A percentile compares a stretch with the other conserved stretches of the same genome.
phyloP scores from a whole-genome alignment of 768 basidiomycete genomes.

The Termitomyces sp. region DNA sequence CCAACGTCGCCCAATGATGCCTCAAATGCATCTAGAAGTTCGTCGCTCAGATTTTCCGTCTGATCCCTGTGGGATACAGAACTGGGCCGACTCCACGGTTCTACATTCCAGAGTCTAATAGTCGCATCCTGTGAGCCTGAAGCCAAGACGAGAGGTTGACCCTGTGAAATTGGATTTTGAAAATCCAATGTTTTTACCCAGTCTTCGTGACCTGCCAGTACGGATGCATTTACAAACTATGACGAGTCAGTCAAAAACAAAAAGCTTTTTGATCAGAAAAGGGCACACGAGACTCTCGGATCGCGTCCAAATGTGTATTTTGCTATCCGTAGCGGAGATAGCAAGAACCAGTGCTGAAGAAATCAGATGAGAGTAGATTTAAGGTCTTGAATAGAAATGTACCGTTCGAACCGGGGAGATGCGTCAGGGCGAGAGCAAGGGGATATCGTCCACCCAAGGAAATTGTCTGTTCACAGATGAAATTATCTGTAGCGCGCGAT shows the following conservation, averaged over 20 bases:
- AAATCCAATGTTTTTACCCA: constrained; percentile 89
- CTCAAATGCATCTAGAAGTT: constrained; percentile 86
- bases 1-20: constrained; percentile 68
- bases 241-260: neutral
- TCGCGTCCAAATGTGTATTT: constrained; percentile 74
- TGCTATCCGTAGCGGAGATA: constrained; percentile 76
- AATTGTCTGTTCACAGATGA: constrained; percentile 54
- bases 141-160: constrained; percentile 67
- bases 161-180: constrained; percentile 26
- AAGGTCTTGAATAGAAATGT: neutral
- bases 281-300: constrained; percentile 51
- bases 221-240: constrained; percentile 59
- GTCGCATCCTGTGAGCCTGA: constrained; percentile 96
- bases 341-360: constrained; percentile 65
- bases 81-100: constrained; percentile 36
- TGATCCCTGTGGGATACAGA: constrained; percentile 13
- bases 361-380: neutral
- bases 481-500: constrained; percentile 23
- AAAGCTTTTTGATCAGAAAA: neutral
- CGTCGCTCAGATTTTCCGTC: constrained; percentile 49
- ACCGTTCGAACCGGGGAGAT: constrained; percentile 72
- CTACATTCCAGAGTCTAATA: constrained; percentile 90
- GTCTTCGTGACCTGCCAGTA: constrained; percentile 86
- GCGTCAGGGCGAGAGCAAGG: constrained; percentile 58
- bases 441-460: constrained; percentile 69